Conservation (phyloP, 371 early-diverging fungal species). For the Capniomyces stellatus region DNA sequence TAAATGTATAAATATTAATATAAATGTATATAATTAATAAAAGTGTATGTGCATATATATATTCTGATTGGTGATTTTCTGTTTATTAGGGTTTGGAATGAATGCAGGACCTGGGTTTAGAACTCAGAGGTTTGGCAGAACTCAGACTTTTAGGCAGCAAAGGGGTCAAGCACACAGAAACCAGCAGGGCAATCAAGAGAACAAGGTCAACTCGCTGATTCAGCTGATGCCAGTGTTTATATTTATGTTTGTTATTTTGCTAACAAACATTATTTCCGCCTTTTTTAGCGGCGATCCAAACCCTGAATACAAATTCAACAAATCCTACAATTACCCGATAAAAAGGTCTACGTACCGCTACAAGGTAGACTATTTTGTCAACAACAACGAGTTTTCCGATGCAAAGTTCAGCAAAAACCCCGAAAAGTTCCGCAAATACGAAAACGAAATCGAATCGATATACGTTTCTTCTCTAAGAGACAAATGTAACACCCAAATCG, state of each 20-base stretch:
- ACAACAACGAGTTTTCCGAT: slow-evolving; percentile 19
- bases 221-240: slow-evolving; percentile 36
- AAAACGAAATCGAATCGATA: slow-evolving; percentile 27
- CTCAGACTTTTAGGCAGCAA: slow-evolving; percentile 10
- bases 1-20: no score
- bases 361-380: slow-evolving; percentile 32
- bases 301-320: slow-evolving; percentile 23
- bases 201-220: slow-evolving; percentile 10
- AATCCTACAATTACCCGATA: slow-evolving; percentile 7
- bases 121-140: not conserved
- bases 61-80: no score
- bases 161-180: no score
- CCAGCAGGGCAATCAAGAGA: no score
- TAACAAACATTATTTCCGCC: slow-evolving; percentile 27
- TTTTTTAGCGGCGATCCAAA: slow-evolving; percentile 10
- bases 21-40: no score
- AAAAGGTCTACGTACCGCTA: slow-evolving; percentile 18
- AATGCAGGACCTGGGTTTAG: slow-evolving; percentile 18
- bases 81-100: slow-evolving; percentile 2
- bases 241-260: slow-evolving; percentile 28
- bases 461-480: slow-evolving; percentile 22
- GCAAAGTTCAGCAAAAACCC: slow-evolving; percentile 8
- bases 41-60: no score
- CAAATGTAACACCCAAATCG: slow-evolving; percentile 26
- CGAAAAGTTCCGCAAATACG: slow-evolving; percentile 18